A percentile compares a stretch with the other conserved stretches of the same genome.
Conservation (phyloP, 2,329 filamentous ascomycete genomes). For the Neopestalotiopsis rosae region DNA sequence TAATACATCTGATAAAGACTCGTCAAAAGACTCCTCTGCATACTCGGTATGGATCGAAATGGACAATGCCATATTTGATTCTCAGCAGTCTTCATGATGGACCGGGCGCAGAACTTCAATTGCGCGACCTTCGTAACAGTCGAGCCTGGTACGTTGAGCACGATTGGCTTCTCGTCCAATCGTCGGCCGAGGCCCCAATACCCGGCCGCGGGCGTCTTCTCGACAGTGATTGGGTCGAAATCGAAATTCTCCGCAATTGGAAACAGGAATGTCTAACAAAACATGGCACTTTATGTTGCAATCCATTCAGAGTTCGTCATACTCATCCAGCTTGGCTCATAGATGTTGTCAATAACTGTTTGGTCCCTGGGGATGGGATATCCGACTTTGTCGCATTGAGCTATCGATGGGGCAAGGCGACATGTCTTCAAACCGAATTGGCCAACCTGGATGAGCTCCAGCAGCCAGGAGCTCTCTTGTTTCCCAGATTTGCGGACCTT, state of each 20-base stretch:
- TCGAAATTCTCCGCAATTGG: background rate
- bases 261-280: slow-evolving; percentile 1
- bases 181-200: background rate
- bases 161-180: background rate
- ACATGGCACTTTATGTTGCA: slow-evolving; percentile 1
- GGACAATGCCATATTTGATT: too few species aligned
- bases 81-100: too few species aligned
- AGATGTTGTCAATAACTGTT: slow-evolving; percentile 1
- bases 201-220: background rate
- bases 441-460: background rate
- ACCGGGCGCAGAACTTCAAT: too few species aligned
- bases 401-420: slow-evolving; percentile 1
- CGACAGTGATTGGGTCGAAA: slow-evolving; percentile 15
- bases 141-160: background rate
- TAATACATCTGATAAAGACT: too few species aligned
- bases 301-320: background rate
- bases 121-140: too few species aligned
- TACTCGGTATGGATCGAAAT: too few species aligned
- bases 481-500: background rate
- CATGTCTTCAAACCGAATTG: background rate
- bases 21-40: too few species aligned
- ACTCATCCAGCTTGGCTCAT: slow-evolving; percentile 10
- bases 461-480: background rate
- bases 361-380: background rate
- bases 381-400: slow-evolving; percentile 11